Evolutionary conservation across 352 stramenopile species (phyloP), one percentile per base, ranked within the genome.

Genomic region (Pythium phragmiticola): DNA sequence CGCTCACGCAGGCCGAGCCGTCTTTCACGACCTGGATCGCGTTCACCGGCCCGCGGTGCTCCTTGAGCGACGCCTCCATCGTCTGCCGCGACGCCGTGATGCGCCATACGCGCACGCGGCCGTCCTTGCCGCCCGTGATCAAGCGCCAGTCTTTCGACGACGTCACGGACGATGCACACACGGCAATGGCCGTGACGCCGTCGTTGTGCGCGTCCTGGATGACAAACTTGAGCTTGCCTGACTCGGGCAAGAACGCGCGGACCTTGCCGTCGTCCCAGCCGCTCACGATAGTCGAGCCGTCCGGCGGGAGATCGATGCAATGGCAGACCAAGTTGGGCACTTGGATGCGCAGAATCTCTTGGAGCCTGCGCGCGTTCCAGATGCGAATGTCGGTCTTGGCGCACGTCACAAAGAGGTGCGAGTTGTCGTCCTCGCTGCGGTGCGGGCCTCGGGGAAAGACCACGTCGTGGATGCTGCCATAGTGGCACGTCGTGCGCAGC

Each of bases 211-310:
- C 96, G 66, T 98, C 92, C 66, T 95, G 90, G 70, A 99, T 99
- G 50, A 99, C 95, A 68, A 98, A 99, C 70, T 98, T 96, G 34
- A 99, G 80, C 67, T 98, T 98, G 53, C 96, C 96, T 60, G 76
- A 96, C 69, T 99, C 94, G 7, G 96, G 96, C 66, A 94, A 98
- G 72, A 99, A 99, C 3, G 95, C 95, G 19, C 96, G 88, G 16
- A 99, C 96, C 70, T 98, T 98, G 63, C 96, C 96, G 71, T 99
- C 96, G 59, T 96, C 90, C 96, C 96, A 99, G 43, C 92, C 96
- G 39, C 88, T 98, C 33, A 99, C 78, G 62, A 99, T 98, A 17
- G 85, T 85, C 56, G 69, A 75, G 33, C 95, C 96, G 65, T 90
- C 87, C 7, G 74, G 71, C 17, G 92, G 97, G 51, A 99, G 80